Conservation (phyloP, 2,329 filamentous ascomycete genomes). For the Curvularia hawaiiensis region DNA sequence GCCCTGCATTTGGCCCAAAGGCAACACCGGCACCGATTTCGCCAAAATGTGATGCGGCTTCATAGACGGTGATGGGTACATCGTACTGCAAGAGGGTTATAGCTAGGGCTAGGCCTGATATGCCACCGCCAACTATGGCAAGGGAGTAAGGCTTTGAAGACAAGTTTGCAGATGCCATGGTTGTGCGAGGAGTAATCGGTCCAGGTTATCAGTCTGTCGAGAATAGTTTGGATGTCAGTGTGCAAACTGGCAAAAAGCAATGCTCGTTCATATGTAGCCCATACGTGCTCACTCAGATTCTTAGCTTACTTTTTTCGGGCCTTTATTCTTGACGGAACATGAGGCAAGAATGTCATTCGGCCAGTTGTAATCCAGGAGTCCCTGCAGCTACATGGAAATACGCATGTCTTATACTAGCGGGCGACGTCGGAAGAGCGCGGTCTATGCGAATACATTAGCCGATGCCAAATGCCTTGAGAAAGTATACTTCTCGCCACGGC, state of each 20-base stretch:
- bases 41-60: conserved; percentile 59
- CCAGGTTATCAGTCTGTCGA: not conserved
- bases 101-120: conserved; percentile 61
- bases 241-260: not conserved
- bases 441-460: not conserved
- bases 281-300: not conserved
- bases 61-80: conserved; percentile 60
- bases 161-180: conserved; percentile 27
- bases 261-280: not conserved
- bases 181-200: not conserved
- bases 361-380: not conserved
- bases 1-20: conserved; percentile 61
- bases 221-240: not conserved
- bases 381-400: not conserved
- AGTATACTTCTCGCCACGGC: not conserved
- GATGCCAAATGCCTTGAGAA: not conserved
- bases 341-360: not conserved
- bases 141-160: conserved; percentile 50
- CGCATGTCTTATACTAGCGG: not conserved
- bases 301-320: conserved; percentile 10
- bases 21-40: conserved; percentile 65
- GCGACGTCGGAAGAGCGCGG: not conserved
- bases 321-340: not conserved
- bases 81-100: conserved; percentile 57
- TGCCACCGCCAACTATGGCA: conserved; percentile 65